Evolutionary conservation across 805 yeast species (phyloP).

Genomic region (Danielia oregonensis): DNA sequence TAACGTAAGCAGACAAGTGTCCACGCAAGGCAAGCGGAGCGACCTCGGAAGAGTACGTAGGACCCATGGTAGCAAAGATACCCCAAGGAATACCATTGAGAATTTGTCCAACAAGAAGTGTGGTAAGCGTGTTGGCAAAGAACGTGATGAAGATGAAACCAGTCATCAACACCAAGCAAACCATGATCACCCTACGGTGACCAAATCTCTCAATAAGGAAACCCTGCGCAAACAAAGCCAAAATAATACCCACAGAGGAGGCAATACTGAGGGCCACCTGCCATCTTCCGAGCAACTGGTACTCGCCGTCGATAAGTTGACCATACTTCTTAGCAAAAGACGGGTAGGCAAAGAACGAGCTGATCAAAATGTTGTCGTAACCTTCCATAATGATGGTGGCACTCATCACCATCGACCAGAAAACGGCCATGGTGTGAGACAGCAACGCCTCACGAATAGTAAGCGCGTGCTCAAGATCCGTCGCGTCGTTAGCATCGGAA

Average conservation of each 20-base stretch:
- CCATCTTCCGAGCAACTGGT: conserved; percentile 8
- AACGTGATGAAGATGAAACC: conserved; percentile 46
- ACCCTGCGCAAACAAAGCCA: conserved; percentile 44
- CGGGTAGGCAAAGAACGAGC: conserved; percentile 10
- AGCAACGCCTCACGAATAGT: conserved; percentile 9
- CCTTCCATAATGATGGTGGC: conserved; percentile 12
- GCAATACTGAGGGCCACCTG: conserved; percentile 22
- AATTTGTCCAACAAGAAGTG: conserved; percentile 41
- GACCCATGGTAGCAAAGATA: conserved; percentile 48
- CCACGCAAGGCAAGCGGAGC: conserved; percentile 50
- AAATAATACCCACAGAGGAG: conserved; percentile 25
- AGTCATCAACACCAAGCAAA: conserved; percentile 21
- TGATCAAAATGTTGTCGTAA: conserved; percentile 10
- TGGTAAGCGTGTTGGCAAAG: conserved; percentile 39
- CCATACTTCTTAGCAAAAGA: conserved; percentile 8
- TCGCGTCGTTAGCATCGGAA: conserved; percentile 18
- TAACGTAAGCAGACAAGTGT: conserved; percentile 47
- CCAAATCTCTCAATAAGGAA: conserved; percentile 42
- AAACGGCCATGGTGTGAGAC: conserved; percentile 10
- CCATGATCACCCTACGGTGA: conserved; percentile 33
- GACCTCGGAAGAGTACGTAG: conserved; percentile 56
- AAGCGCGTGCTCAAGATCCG: conserved; percentile 19
- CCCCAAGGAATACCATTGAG: conserved; percentile 53
- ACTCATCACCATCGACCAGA: conserved; percentile 8
- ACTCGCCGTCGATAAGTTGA: not conserved